These are phyloP conservation scores for Dianthus caryophyllus DNA, from an alignment of 148 eudicot genomes.

Conservation along the genomic window DNA sequence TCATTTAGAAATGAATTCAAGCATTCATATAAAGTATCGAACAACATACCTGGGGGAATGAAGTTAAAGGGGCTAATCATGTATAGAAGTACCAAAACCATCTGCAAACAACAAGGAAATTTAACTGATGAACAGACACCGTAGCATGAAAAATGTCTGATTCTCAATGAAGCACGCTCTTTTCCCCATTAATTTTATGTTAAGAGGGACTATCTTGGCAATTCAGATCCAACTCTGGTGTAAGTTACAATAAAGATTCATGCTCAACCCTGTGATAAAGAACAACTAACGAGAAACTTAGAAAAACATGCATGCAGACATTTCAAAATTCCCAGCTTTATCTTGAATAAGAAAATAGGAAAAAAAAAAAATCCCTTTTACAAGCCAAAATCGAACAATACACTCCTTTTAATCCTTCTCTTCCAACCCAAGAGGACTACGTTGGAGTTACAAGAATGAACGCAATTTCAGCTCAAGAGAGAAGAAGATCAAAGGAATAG, in stretches of 20 bases:
- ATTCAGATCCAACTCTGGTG: neutral
- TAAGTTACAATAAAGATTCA: neutral
- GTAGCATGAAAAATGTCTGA: neutral
- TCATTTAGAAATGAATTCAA: neutral
- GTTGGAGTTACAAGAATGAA: too few species aligned
- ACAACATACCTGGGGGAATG: constrained; percentile 45
- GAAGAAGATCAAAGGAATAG: too few species aligned
- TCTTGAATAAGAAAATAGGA: neutral
- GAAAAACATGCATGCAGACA: neutral
- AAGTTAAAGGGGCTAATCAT: constrained; percentile 38
- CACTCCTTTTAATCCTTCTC: too few species aligned
- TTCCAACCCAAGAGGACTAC: too few species aligned
- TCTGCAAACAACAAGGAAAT: too few species aligned
- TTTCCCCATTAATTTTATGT: neutral
- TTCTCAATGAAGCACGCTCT: neutral
- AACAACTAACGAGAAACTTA: neutral
- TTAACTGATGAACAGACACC: too few species aligned
- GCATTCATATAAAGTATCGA: neutral
- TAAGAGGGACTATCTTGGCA: neutral
- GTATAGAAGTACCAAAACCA: constrained; percentile 42
- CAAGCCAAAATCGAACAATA: too few species aligned
- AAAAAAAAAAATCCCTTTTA: neutral
- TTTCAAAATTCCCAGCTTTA: neutral
- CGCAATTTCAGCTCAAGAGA: too few species aligned
- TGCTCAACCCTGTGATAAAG: neutral